Base-by-base conservation (phyloP, 2,329 filamentous ascomycete species). In the Pestalotiopsis sp. region DNA sequence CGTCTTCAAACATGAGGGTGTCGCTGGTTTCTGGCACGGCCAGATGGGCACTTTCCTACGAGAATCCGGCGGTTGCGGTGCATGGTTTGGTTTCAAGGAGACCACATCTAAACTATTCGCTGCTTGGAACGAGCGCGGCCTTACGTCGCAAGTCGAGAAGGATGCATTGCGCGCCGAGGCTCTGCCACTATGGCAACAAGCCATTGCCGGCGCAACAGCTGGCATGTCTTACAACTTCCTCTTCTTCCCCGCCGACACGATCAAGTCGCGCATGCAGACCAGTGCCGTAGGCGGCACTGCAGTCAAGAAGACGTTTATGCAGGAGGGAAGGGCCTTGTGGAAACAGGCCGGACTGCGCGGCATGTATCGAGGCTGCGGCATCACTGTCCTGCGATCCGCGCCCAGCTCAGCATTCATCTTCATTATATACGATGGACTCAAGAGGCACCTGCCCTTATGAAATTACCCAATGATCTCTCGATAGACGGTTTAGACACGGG, bases 331-430 rank as follows among this genome's bases (percentile, higher is more conserved):
- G 68, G 86, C 89, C 17, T 81, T 98, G n/a, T 99, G 94, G 92
- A 87, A 85, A 70, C 89, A 94, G 75, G 90, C 95, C 69, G 96
- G 96, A 0, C 69, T 98, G 23, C 91, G 89, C 72, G 95, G 94
- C 2, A 84, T 98, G 79, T 99, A 99, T 79, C 90, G 95, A 66
- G 96, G 96, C 3, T 99, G 96, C 76, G 96, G 96, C 39, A 96
- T 99, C 73, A 99, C 96, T 0, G 94, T 96, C 61, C 85, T 91
- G 39, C 89, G 96, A 70, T 92, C 94, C 45, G 95, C 94, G 39
- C 96, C 96, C 2, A 98, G 95, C 80, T 98, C 95, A n/a, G 96
- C 96, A 7, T 94, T 98, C 77, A 99, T 99, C 70, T 99, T 99
- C 77, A 95, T 96, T 71, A 90, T 98, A 70, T 98, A 95, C 78